A percentile compares a stretch with the other conserved stretches of the same genome.
Conservation (phyloP, 371 early-diverging fungal species). For the Amoeboaphelidium protococcarum region DNA sequence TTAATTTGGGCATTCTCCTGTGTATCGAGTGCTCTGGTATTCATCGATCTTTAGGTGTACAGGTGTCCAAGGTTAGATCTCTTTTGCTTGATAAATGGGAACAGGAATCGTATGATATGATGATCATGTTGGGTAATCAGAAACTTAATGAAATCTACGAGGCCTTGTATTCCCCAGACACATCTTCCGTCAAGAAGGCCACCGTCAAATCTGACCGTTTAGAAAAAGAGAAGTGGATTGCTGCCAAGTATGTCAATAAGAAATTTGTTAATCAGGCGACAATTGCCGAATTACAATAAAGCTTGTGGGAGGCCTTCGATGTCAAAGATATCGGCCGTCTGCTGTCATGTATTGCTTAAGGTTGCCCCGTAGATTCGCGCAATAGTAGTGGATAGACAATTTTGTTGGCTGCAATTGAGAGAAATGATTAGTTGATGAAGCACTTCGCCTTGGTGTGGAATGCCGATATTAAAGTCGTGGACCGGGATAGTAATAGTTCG, state of each 20-base stretch:
- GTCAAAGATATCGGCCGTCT: neutral
- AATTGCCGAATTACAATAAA: neutral
- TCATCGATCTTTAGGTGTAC: constrained; percentile 75
- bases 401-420: constrained; percentile 16
- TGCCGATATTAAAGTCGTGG: constrained; percentile 27
- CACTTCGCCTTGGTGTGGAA: constrained; percentile 43
- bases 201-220: constrained; percentile 13
- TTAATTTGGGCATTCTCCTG: constrained; percentile 66
- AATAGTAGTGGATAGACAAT: constrained; percentile 5
- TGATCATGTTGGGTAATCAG: constrained; percentile 50
- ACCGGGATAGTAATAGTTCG: constrained; percentile 30
- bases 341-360: neutral
- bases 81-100: constrained; percentile 71
- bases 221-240: constrained; percentile 34
- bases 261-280: constrained; percentile 17
- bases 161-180: constrained; percentile 3
- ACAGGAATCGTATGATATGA: constrained; percentile 32
- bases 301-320: neutral
- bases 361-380: constrained; percentile 6
- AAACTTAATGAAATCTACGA: constrained; percentile 46
- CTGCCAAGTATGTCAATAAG: constrained; percentile 41
- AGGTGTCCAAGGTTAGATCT: constrained; percentile 62
- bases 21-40: constrained; percentile 93
- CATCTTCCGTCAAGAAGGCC: constrained; percentile 5
- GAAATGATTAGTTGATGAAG: constrained; percentile 22